Conservation (phyloP, 164 flowering plant genomes). For the Chimonanthus praecox region DNA sequence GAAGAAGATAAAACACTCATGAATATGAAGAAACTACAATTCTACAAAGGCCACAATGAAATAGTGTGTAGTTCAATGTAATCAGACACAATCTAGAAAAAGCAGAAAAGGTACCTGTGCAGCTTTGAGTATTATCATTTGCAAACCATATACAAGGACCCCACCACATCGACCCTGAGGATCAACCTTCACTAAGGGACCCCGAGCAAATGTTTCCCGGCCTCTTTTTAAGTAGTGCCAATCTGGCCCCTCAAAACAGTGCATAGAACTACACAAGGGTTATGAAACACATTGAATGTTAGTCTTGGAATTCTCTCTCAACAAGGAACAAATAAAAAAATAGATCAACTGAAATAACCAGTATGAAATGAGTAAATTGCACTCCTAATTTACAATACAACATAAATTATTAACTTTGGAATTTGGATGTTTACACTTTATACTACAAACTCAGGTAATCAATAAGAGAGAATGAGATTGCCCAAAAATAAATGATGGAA, state of each 20-base stretch:
- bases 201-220: constrained; percentile 80
- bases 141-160: constrained; percentile 79
- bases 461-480: too few relatives aligned
- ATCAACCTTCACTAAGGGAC: constrained; percentile 84
- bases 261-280: constrained; percentile 70
- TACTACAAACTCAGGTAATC: too few relatives aligned
- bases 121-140: constrained; percentile 93
- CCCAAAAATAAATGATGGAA: too few relatives aligned
- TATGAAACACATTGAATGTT: not conserved
- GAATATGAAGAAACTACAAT: not conserved
- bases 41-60: not conserved
- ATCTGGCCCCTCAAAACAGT: constrained; percentile 96
- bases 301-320: not conserved
- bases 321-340: not conserved
- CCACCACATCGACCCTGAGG: constrained; percentile 95
- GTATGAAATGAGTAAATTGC: not conserved
- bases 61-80: not conserved
- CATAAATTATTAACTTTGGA: too few relatives aligned
- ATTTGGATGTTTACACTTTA: too few relatives aligned
- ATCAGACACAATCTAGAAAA: not conserved
- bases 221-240: constrained; percentile 93
- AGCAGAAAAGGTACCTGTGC: constrained; percentile 56
- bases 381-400: not conserved
- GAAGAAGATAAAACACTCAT: not conserved
- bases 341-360: not conserved